Percentiles rank a stretch among this genome's conserved stretches.
Evolutionary conservation across 805 yeast species (phyloP).

Genomic region (Schizosaccharomyces pombe): DNA sequence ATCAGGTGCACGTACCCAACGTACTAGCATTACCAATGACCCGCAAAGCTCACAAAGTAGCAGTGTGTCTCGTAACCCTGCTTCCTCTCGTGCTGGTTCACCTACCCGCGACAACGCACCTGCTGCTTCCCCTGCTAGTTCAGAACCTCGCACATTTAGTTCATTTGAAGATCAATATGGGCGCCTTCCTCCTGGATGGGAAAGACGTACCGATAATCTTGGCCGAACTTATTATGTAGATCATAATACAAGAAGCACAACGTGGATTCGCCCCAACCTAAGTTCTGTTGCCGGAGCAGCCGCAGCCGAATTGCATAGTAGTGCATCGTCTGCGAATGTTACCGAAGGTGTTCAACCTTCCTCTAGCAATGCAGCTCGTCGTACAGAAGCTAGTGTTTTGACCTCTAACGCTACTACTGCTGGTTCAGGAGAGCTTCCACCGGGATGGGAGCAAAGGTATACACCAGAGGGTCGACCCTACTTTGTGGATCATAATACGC

Average conservation of each 20-base stretch:
- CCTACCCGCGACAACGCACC: slow-evolving; percentile 9
- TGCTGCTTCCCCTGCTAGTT: not conserved
- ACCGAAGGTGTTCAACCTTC: not conserved
- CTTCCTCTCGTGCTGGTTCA: not conserved
- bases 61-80: no score
- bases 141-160: not conserved
- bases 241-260: slow-evolving; percentile 89
- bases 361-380: not conserved
- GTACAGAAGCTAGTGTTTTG: slow-evolving; percentile 19
- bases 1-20: slow-evolving; percentile 2
- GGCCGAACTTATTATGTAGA: slow-evolving; percentile 96
- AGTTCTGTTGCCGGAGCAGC: not conserved
- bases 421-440: slow-evolving; percentile 88
- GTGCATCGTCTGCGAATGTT: slow-evolving; percentile 4
- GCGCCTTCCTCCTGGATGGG: slow-evolving; percentile 96
- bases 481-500: slow-evolving; percentile 95
- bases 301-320: slow-evolving; percentile 1
- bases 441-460: slow-evolving; percentile 97
- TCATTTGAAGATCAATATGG: slow-evolving; percentile 96
- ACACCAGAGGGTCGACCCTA: slow-evolving; percentile 97
- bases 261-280: slow-evolving; percentile 81
- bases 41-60: no score
- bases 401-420: slow-evolving; percentile 77
- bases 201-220: slow-evolving; percentile 86
- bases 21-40: no score